These are phyloP conservation scores for Fraxinus ornus DNA, from an alignment of 305 asterid genomes.

Conservation along the genomic window DNA sequence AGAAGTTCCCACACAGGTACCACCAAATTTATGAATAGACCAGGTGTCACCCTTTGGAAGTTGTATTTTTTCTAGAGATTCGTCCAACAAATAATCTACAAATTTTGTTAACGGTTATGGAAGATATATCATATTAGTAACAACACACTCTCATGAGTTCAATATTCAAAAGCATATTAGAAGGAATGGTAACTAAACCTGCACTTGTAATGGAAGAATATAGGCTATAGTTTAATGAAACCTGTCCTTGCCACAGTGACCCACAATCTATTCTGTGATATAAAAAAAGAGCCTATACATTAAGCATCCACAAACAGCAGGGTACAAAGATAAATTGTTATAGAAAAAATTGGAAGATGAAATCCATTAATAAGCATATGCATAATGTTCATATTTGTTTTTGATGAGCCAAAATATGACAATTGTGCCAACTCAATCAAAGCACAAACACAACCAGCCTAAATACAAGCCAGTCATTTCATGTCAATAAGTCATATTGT, in stretches of 20 bases:
- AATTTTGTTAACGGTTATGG: neutral
- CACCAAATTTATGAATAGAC: slow-evolving; percentile 95
- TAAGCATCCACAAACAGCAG: slow-evolving; percentile 17
- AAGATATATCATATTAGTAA: slow-evolving; percentile 9
- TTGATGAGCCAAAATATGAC: neutral
- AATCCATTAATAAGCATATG: neutral
- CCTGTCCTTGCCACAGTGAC: slow-evolving; percentile 38
- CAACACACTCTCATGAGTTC: neutral
- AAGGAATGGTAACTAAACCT: slow-evolving; percentile 31
- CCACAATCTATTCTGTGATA: slow-evolving; percentile 43
- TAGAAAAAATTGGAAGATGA: neutral
- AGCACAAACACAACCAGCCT: neutral
- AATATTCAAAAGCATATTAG: neutral
- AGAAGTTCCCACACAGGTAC: slow-evolving; percentile 89
- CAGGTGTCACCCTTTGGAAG: slow-evolving; percentile 80
- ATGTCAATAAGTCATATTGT: neutral
- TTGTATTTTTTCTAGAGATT: slow-evolving; percentile 45
- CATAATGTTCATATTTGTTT: neutral
- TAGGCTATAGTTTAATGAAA: slow-evolving; percentile 32
- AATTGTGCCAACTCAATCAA: neutral
- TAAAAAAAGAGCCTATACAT: neutral
- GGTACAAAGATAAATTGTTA: neutral
- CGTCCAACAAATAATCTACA: slow-evolving; percentile 50
- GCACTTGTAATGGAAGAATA: slow-evolving; percentile 58
- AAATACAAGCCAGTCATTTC: neutral